Evolutionary conservation across 768 basidiomycete genomes (phyloP).

Genomic region (Thelephora aurantiotincta): DNA sequence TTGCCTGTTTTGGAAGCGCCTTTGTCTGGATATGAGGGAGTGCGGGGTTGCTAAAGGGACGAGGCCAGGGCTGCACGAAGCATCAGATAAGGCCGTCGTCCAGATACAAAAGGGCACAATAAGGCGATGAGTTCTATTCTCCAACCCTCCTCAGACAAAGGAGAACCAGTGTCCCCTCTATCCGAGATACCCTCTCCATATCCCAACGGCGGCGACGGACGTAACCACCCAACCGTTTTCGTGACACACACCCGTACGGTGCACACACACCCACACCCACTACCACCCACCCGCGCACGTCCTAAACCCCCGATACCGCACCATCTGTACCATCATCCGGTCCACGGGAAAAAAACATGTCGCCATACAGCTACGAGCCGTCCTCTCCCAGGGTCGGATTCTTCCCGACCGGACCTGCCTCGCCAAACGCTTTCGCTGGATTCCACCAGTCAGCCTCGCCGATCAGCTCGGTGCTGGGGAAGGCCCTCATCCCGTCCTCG

Average conservation of each 20-base stretch:
- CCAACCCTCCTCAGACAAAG: not conserved
- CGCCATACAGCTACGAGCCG: conserved; percentile 15
- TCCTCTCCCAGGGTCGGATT: conserved; percentile 15
- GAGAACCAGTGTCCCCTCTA: conserved; percentile 4
- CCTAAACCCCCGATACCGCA: not conserved
- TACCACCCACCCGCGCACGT: conserved; percentile 2
- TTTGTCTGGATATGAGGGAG: too few species aligned
- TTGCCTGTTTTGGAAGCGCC: too few species aligned
- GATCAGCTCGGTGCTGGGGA: conserved; percentile 18
- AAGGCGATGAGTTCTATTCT: not conserved
- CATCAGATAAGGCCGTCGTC: too few species aligned
- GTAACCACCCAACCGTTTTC: not conserved
- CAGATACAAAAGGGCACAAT: too few species aligned
- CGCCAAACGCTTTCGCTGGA: conserved; percentile 21
- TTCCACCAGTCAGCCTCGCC: conserved; percentile 19
- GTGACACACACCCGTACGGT: not conserved
- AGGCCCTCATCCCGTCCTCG: not conserved
- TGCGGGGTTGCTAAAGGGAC: too few species aligned
- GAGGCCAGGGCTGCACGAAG: too few species aligned
- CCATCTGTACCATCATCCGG: not conserved
- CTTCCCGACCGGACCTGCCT: conserved; percentile 20
- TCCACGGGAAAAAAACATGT: conserved; percentile 11
- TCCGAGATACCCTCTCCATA: conserved; percentile 1
- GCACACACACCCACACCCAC: conserved; percentile 1
- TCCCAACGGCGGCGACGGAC: not conserved